Conservation (phyloP, 1,139 yeast genomes). For the Yamadazyma siamensis region DNA sequence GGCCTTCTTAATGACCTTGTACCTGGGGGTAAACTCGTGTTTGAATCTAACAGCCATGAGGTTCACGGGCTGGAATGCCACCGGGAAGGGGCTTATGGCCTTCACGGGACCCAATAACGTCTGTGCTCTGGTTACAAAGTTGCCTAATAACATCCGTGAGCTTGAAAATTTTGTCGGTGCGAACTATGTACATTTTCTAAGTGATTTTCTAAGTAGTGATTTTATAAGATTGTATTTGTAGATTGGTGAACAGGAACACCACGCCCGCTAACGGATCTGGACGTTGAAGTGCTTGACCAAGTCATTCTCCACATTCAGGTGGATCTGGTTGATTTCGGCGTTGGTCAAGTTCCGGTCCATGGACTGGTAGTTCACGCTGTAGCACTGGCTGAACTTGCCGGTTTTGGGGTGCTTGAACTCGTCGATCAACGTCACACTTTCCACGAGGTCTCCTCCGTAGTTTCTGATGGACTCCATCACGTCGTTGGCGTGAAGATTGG, state of each 20-base stretch:
- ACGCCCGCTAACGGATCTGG: conserved; percentile 55
- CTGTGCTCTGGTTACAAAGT: too few species aligned
- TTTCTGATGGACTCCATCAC: conserved; percentile 89
- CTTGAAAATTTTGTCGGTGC: too few species aligned
- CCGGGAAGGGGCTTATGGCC: not conserved
- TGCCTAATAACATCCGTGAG: too few species aligned
- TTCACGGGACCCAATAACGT: conserved; percentile 1
- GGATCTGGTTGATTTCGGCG: conserved; percentile 71
- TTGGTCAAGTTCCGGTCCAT: conserved; percentile 92
- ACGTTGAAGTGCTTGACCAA: conserved; percentile 53
- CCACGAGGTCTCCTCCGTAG: conserved; percentile 85
- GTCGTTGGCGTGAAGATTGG: conserved; percentile 73
- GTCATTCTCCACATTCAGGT: conserved; percentile 56
- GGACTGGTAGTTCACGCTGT: conserved; percentile 87
- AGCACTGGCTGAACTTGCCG: conserved; percentile 73
- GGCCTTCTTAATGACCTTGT: conserved; percentile 68
- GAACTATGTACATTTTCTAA: too few species aligned
- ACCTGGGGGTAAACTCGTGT: conserved; percentile 88
- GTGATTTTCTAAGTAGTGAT: too few species aligned
- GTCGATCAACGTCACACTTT: conserved; percentile 77
- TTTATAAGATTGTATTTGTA: too few species aligned
- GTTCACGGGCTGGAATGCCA: conserved; percentile 1
- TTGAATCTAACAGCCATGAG: conserved; percentile 44
- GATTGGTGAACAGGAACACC: too few species aligned
- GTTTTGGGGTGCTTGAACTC: conserved; percentile 85